Evolutionary conservation across 768 basidiomycete genomes (phyloP).

Genomic region (Russula lepida): DNA sequence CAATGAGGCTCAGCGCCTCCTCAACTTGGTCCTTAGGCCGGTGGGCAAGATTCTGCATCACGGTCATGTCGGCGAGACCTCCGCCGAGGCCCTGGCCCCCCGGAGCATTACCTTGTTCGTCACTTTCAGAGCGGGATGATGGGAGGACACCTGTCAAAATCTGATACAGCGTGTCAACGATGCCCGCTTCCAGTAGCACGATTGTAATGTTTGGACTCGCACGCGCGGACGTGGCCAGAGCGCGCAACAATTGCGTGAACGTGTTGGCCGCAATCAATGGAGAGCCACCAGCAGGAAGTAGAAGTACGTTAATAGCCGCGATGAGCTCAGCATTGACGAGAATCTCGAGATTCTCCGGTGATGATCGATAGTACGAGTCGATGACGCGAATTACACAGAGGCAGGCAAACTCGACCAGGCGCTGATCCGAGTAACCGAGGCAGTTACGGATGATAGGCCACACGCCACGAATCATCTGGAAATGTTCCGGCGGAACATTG

Average conservation of each 20-base stretch:
- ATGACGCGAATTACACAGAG: conserved; percentile 91
- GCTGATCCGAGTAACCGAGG: conserved; percentile 85
- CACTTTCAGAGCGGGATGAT: conserved; percentile 43
- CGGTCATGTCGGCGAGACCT: conserved; percentile 90
- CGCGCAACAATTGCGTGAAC: conserved; percentile 79
- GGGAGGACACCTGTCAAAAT: conserved; percentile 93
- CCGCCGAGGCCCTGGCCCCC: conserved; percentile 77
- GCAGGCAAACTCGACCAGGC: conserved; percentile 95
- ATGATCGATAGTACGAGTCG: conserved; percentile 83
- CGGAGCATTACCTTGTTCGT: conserved; percentile 52
- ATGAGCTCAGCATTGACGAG: conserved; percentile 76
- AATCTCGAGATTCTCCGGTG: conserved; percentile 77
- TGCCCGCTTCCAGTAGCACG: conserved; percentile 81
- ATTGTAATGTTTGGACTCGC: conserved; percentile 84
- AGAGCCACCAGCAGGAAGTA: conserved; percentile 80
- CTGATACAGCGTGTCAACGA: conserved; percentile 88
- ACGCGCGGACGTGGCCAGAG: conserved; percentile 79
- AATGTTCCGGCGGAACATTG: conserved; percentile 82
- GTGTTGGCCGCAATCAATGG: conserved; percentile 81
- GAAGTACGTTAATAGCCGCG: conserved; percentile 73
- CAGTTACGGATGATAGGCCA: conserved; percentile 93
- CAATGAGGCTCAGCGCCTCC: conserved; percentile 81
- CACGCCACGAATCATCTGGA: conserved; percentile 79
- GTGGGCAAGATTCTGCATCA: conserved; percentile 95
- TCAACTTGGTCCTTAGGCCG: conserved; percentile 96